A percentile compares a stretch with the other conserved stretches of the same genome.
Evolutionary conservation across 257 asterid genomes (phyloP).

Genomic region (Schizonepeta tenuifolia): DNA sequence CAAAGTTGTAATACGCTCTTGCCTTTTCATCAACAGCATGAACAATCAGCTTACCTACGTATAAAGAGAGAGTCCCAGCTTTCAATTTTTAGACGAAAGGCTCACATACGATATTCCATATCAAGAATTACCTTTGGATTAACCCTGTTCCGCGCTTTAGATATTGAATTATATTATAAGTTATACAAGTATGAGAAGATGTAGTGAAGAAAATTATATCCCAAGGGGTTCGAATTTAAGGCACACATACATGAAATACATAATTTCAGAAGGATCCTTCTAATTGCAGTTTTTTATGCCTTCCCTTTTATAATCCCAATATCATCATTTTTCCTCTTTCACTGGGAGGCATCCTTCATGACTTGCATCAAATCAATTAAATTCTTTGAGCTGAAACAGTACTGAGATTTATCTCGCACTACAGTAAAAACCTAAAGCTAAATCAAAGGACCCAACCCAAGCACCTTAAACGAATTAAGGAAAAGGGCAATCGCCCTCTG

Average conservation of each 20-base stretch:
- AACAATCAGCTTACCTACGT: conserved; percentile 64
- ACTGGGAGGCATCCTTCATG: not conserved
- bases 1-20: conserved; percentile 90
- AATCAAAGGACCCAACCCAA: not conserved
- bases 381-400: not conserved
- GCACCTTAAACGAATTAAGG: conserved; percentile 5
- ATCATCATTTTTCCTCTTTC: conserved; percentile 7
- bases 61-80: conserved; percentile 16
- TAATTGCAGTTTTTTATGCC: not conserved
- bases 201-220: not conserved
- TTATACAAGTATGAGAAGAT: conserved; percentile 20
- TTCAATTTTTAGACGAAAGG: conserved; percentile 11
- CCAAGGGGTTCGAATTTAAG: not conserved
- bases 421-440: not conserved
- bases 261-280: conserved; percentile 2
- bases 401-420: not conserved
- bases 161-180: not conserved
- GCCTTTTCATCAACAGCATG: conserved; percentile 96
- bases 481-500: not conserved
- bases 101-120: not conserved
- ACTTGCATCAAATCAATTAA: not conserved
- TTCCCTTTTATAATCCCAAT: not conserved
- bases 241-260: not conserved
- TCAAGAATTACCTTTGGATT: conserved; percentile 3
- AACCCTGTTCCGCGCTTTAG: not conserved